phyloP scores from a whole-genome alignment of 2,329 filamentous ascomycete species.

The Pseudogymnoascus verrucosus region DNA sequence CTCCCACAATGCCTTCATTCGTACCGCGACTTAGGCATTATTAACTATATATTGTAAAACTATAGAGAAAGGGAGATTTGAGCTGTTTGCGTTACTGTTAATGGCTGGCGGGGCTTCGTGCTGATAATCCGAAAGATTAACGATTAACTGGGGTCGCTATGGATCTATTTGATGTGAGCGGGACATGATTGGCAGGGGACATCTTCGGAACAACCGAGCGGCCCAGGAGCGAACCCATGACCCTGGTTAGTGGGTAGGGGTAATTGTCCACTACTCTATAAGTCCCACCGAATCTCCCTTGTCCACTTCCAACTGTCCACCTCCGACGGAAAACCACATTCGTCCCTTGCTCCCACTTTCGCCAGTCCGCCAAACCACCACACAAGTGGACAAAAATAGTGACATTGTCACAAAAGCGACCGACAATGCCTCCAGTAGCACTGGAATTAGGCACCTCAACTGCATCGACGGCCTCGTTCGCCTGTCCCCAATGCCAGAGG shows the following conservation, averaged over 20 bases:
- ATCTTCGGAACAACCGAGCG: background rate
- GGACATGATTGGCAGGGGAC: background rate
- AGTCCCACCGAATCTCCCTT: background rate
- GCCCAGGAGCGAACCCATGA: background rate
- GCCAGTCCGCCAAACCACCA: background rate
- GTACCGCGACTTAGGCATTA: background rate
- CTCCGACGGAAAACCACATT: background rate
- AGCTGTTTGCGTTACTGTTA: background rate
- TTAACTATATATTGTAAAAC: background rate
- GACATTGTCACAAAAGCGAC: background rate
- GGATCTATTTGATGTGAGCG: background rate
- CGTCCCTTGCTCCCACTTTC: background rate
- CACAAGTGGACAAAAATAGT: background rate
- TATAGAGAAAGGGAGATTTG: background rate
- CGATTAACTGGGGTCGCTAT: background rate
- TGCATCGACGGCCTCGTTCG: slow-evolving; percentile 6
- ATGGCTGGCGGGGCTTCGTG: background rate
- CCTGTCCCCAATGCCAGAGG: slow-evolving; percentile 18
- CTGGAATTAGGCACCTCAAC: background rate
- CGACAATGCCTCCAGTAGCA: background rate
- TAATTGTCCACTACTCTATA: background rate
- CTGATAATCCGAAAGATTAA: background rate
- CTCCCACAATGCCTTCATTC: background rate
- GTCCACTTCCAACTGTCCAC: background rate
- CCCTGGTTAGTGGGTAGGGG: background rate